Conservation (phyloP, 129 eudicot genomes). For the Calendula officinalis region DNA sequence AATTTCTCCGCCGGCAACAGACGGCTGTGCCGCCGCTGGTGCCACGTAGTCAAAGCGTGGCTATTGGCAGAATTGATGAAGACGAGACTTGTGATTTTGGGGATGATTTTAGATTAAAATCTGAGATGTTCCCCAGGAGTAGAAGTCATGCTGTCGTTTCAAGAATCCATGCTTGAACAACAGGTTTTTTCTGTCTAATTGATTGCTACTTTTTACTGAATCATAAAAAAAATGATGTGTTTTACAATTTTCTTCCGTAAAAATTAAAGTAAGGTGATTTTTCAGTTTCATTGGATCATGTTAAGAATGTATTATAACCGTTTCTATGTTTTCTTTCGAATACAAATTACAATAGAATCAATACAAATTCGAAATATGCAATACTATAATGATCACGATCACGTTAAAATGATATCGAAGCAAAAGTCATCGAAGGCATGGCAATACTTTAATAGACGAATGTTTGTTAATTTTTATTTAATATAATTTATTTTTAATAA, state of each 20-base stretch:
- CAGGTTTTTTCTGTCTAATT: conserved; percentile 6
- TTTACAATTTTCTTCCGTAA: neutral
- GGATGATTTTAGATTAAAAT: conserved; percentile 26
- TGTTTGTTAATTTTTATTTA: too few relatives aligned
- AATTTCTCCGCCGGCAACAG: conserved; percentile 24
- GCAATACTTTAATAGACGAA: too few relatives aligned
- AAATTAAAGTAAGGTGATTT: neutral
- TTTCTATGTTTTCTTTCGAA: neutral
- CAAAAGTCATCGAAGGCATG: too few relatives aligned
- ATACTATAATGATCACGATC: neutral
- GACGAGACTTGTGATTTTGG: conserved; percentile 44
- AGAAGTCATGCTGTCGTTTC: conserved; percentile 46
- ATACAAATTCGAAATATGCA: neutral
- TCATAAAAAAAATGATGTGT: neutral
- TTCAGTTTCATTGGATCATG: conserved; percentile 14
- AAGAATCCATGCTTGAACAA: conserved; percentile 28
- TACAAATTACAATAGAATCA: too few relatives aligned
- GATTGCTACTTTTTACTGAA: neutral
- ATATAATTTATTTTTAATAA: too few relatives aligned
- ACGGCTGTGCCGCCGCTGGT: conserved; percentile 11
- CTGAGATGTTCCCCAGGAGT: conserved; percentile 38
- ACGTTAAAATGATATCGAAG: neutral
- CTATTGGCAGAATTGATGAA: conserved; percentile 58
- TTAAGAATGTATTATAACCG: neutral
- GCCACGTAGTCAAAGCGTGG: conserved; percentile 46